phyloP scores from a whole-genome alignment of 768 basidiomycete genomes.

The Ramaria sp. region DNA sequence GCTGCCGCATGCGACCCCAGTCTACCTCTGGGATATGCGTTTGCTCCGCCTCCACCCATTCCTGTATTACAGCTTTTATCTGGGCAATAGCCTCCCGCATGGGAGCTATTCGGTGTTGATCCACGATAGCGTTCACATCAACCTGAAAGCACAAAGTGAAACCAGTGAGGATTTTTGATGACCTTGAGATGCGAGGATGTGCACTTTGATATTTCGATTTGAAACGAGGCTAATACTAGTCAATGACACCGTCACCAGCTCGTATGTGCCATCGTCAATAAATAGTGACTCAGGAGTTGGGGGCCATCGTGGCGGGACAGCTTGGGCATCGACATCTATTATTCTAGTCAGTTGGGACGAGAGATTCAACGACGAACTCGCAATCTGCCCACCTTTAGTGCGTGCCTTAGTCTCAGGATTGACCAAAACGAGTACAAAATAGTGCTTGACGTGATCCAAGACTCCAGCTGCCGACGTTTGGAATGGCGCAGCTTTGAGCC shows the following conservation, averaged over 20 bases:
- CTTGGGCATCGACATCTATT: conserved; percentile 46
- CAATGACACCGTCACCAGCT: conserved; percentile 53
- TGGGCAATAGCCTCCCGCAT: conserved; percentile 47
- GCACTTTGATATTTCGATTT: conserved; percentile 58
- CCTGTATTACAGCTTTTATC: conserved; percentile 40
- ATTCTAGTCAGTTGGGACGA: not conserved
- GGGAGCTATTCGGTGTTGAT: conserved; percentile 47
- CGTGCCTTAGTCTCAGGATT: conserved; percentile 47
- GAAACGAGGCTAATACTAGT: conserved; percentile 73
- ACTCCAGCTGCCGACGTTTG: conserved; percentile 32
- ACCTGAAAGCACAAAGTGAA: conserved; percentile 33
- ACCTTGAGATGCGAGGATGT: not conserved
- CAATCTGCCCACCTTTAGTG: conserved; percentile 33
- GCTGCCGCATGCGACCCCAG: conserved; percentile 70
- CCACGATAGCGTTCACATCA: conserved; percentile 58
- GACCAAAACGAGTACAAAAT: conserved; percentile 65
- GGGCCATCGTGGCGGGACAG: conserved; percentile 73
- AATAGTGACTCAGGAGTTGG: conserved; percentile 37
- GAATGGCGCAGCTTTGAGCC: conserved; percentile 57
- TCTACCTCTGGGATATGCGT: conserved; percentile 61
- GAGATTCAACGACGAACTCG: not conserved
- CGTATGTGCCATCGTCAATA: conserved; percentile 49
- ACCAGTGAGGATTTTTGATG: not conserved
- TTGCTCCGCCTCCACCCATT: conserved; percentile 36
- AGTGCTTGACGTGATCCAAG: conserved; percentile 42